Evolutionary conservation across 2,329 filamentous ascomycete species (phyloP).

Genomic region (Orbilia blumenaviensis): DNA sequence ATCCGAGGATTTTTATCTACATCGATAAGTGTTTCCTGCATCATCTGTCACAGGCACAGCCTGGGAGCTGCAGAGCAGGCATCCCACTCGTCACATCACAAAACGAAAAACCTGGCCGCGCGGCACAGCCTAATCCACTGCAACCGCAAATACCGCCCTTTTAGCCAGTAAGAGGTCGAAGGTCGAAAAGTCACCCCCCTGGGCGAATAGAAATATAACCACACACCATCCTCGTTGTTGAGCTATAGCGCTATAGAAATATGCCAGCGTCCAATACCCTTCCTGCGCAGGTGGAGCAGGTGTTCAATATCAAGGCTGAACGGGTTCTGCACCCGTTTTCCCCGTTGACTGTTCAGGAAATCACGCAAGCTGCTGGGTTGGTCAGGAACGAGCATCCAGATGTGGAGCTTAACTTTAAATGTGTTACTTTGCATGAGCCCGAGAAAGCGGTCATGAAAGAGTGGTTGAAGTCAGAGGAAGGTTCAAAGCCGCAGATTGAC

Average conservation of each 20-base stretch:
- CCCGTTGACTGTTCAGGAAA: slow-evolving; percentile 69
- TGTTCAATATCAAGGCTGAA: slow-evolving; percentile 47
- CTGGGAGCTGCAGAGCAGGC: slow-evolving; percentile 8
- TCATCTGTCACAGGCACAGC: slow-evolving; percentile 3
- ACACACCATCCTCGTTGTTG: background rate
- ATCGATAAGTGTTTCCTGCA: background rate
- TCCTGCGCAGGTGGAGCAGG: slow-evolving; percentile 45
- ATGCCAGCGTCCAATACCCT: slow-evolving; percentile 48
- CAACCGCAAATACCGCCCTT: background rate
- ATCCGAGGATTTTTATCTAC: slow-evolving; percentile 16
- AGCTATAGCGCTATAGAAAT: background rate
- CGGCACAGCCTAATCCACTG: slow-evolving; percentile 4
- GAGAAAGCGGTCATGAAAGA: slow-evolving; percentile 66
- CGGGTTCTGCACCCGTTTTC: slow-evolving; percentile 67
- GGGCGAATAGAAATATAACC: background rate
- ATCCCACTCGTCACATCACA: slow-evolving; percentile 5
- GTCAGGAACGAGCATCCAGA: slow-evolving; percentile 68
- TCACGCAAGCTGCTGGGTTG: slow-evolving; percentile 65
- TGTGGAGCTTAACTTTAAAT: slow-evolving; percentile 70
- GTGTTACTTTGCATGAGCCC: slow-evolving; percentile 70
- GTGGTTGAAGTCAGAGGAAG: slow-evolving; percentile 65
- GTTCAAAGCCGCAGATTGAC: slow-evolving; percentile 62
- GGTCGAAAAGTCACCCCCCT: too few relatives aligned
- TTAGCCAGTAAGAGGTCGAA: background rate
- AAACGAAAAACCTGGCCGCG: background rate